These are phyloP conservation scores for Microbotryum scabiosae DNA, from an alignment of 1,284 basidiomycete species.

Conservation along the genomic window DNA sequence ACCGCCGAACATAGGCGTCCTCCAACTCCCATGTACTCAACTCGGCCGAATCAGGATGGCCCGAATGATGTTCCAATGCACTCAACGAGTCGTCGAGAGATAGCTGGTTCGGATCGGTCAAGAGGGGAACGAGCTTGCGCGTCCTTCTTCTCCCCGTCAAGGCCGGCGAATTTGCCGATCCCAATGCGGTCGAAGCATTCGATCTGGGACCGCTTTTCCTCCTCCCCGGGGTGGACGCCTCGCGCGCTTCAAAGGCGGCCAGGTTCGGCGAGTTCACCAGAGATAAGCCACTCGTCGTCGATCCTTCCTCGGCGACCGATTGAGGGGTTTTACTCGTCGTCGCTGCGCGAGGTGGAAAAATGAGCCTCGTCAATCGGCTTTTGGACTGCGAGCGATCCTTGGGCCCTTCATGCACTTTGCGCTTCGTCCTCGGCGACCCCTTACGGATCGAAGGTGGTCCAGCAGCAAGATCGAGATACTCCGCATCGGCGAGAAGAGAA, in stretches of 20 bases:
- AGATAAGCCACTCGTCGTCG: no score
- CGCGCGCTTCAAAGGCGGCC: no score
- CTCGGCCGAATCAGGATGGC: constrained; percentile 38
- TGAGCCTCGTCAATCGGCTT: no score
- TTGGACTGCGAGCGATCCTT: no score
- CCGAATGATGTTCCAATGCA: constrained; percentile 43
- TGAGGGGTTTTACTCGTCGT: no score
- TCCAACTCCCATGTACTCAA: constrained; percentile 44
- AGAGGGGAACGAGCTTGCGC: constrained; percentile 32
- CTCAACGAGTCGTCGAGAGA: constrained; percentile 43
- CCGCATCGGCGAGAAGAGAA: constrained; percentile 41
- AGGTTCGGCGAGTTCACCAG: no score
- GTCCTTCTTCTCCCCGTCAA: constrained; percentile 37
- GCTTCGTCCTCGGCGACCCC: no score
- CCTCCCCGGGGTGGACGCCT: no score
- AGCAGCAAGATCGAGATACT: constrained; percentile 45
- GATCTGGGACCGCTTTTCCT: no score
- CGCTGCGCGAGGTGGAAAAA: no score
- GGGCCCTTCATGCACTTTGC: no score
- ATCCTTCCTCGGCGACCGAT: no score
- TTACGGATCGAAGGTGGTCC: constrained; percentile 28
- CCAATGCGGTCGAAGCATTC: neutral
- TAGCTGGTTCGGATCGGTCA: constrained; percentile 41
- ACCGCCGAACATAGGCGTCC: constrained; percentile 44
- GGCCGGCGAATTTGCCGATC: constrained; percentile 31